Evolutionary conservation across 306 rosid genomes (phyloP).

Genomic region (Cucurbita moschata): DNA sequence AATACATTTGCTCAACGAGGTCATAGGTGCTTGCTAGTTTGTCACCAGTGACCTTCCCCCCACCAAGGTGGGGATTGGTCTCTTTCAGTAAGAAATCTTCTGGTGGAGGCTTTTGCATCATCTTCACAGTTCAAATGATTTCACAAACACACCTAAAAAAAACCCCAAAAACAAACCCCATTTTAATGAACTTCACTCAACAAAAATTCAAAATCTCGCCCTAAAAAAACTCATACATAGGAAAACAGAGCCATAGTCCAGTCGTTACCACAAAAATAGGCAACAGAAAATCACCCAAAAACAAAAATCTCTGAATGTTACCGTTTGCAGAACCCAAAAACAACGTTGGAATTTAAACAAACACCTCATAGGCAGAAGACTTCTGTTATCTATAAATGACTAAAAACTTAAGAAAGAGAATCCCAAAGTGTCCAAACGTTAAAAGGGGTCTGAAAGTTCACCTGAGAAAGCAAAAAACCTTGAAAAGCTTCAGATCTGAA

Average conservation of each 20-base stretch:
- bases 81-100: constrained; percentile 72
- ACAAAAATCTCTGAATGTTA: background rate
- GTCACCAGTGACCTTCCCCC: constrained; percentile 85
- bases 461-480: background rate
- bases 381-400: background rate
- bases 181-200: background rate
- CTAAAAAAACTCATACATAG: background rate
- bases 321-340: background rate
- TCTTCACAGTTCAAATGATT: background rate
- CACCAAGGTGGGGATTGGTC: constrained; percentile 89
- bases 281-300: background rate
- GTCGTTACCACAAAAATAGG: background rate
- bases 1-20: constrained; percentile 83
- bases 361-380: background rate
- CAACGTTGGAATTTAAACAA: background rate
- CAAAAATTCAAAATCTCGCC: background rate
- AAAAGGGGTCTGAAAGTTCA: background rate
- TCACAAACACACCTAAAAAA: background rate
- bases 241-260: background rate
- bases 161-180: background rate
- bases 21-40: constrained; percentile 72
- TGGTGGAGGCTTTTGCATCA: constrained; percentile 16
- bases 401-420: background rate
- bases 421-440: background rate
- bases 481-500: background rate